A percentile compares a stretch with the other conserved stretches of the same genome.
Evolutionary conservation across 768 basidiomycete genomes (phyloP).

Genomic region (Boletus patriciae): DNA sequence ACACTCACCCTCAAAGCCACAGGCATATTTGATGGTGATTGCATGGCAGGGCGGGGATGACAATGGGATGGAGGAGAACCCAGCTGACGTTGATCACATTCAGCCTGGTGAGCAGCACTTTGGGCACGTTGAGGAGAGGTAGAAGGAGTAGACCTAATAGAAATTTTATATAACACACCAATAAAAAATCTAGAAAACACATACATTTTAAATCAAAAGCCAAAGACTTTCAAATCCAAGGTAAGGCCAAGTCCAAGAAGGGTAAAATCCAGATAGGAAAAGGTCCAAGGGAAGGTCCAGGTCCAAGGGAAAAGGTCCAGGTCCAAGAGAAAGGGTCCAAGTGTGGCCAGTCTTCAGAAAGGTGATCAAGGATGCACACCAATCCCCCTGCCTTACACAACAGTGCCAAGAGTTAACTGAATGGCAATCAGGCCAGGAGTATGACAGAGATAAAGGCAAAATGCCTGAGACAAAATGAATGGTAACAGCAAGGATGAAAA

Average conservation of each 20-base stretch:
- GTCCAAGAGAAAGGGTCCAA: neutral
- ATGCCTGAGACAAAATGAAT: neutral
- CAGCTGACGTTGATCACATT: neutral
- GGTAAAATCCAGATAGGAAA: neutral
- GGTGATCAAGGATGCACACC: neutral
- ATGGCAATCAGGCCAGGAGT: neutral
- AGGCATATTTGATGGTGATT: neutral
- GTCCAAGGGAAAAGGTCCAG: neutral
- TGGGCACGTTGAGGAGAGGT: neutral
- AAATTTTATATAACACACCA: neutral
- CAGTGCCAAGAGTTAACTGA: neutral
- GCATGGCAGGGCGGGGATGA: rapidly evolving
- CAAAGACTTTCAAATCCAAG: too few species aligned
- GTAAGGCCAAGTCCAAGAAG: too few species aligned
- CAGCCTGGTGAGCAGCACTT: neutral
- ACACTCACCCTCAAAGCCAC: neutral
- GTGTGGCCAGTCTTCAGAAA: neutral
- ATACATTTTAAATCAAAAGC: neutral
- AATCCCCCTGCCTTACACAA: neutral
- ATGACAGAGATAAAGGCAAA: conserved; percentile 5
- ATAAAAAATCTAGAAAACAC: neutral
- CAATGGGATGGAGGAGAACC: neutral
- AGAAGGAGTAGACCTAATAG: neutral
- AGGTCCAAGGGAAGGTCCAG: neutral
- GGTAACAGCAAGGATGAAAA: neutral